phyloP scores from a whole-genome alignment of 768 basidiomycete genomes.

The Trametes cinnabarina region DNA sequence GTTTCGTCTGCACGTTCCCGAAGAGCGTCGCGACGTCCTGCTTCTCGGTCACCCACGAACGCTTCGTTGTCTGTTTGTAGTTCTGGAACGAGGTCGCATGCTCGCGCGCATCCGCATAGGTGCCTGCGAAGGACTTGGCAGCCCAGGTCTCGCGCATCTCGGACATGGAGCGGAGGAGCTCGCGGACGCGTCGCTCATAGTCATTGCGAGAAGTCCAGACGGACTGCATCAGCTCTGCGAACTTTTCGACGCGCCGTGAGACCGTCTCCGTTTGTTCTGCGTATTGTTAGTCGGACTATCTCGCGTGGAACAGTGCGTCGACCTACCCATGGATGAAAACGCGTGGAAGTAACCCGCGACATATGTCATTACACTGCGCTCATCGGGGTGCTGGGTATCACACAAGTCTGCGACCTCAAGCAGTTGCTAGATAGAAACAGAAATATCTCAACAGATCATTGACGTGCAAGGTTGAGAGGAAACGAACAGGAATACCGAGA shows the following conservation, averaged over 20 bases:
- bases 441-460: conserved; percentile 2
- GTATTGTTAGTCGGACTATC: not conserved
- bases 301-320: not conserved
- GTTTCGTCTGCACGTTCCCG: conserved; percentile 90
- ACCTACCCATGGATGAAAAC: conserved; percentile 91
- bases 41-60: conserved; percentile 85
- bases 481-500: conserved; percentile 83
- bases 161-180: conserved; percentile 66
- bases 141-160: conserved; percentile 72
- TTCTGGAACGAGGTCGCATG: conserved; percentile 68
- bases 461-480: conserved; percentile 3
- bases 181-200: conserved; percentile 82
- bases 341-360: conserved; percentile 98
- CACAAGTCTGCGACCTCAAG: conserved; percentile 96
- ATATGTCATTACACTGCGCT: conserved; percentile 97
- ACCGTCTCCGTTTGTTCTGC: conserved; percentile 94
- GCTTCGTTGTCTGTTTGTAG: conserved; percentile 85
- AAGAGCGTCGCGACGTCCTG: conserved; percentile 87
- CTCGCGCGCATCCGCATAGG: conserved; percentile 78
- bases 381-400: conserved; percentile 84
- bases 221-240: conserved; percentile 92
- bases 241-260: conserved; percentile 90
- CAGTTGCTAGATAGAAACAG: conserved; percentile 59
- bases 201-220: conserved; percentile 87
- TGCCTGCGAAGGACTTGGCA: conserved; percentile 61